phyloP scores from a whole-genome alignment of 2,329 filamentous ascomycete species.

The Pseudogymnoascus sp. region DNA sequence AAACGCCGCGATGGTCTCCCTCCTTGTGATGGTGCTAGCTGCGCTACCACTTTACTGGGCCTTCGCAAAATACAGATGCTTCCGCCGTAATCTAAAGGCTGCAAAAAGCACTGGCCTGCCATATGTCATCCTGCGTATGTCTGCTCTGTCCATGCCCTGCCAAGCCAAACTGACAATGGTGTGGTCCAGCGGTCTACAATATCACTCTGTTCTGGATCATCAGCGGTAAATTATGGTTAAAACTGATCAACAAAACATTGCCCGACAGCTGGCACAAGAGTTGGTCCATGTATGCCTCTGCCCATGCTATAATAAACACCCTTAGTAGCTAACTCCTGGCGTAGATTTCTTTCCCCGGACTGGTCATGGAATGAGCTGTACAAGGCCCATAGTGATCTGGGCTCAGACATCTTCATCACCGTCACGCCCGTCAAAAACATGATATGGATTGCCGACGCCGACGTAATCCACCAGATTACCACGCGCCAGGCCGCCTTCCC shows the following conservation, averaged over 20 bases:
- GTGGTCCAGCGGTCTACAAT: slow-evolving; percentile 36
- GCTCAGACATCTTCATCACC: slow-evolving; percentile 53
- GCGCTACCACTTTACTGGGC: slow-evolving; percentile 18
- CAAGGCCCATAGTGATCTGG: slow-evolving; percentile 48
- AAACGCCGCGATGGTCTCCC: slow-evolving; percentile 18
- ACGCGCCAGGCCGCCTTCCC: slow-evolving; percentile 61
- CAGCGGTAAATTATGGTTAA: slow-evolving; percentile 44
- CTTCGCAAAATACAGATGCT: slow-evolving; percentile 22
- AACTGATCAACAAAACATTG: slow-evolving; percentile 42
- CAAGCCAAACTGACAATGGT: slow-evolving; percentile 13
- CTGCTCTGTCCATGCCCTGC: background rate
- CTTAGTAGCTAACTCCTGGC: slow-evolving; percentile 12
- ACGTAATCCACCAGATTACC: slow-evolving; percentile 57
- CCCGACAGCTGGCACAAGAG: slow-evolving; percentile 47
- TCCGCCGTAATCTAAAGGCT: slow-evolving; percentile 38
- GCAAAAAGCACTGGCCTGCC: slow-evolving; percentile 44
- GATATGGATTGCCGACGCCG: slow-evolving; percentile 53
- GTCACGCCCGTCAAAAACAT: slow-evolving; percentile 48
- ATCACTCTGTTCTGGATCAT: slow-evolving; percentile 49
- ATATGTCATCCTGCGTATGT: slow-evolving; percentile 47
- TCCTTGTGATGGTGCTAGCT: slow-evolving; percentile 16
- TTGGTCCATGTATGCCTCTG: slow-evolving; percentile 48
- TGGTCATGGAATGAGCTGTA: slow-evolving; percentile 51
- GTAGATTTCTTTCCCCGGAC: slow-evolving; percentile 48
- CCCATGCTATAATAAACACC: background rate